These are phyloP conservation scores for Coleophoma cylindrospora DNA, from an alignment of 2,329 filamentous ascomycete genomes.

Conservation along the genomic window DNA sequence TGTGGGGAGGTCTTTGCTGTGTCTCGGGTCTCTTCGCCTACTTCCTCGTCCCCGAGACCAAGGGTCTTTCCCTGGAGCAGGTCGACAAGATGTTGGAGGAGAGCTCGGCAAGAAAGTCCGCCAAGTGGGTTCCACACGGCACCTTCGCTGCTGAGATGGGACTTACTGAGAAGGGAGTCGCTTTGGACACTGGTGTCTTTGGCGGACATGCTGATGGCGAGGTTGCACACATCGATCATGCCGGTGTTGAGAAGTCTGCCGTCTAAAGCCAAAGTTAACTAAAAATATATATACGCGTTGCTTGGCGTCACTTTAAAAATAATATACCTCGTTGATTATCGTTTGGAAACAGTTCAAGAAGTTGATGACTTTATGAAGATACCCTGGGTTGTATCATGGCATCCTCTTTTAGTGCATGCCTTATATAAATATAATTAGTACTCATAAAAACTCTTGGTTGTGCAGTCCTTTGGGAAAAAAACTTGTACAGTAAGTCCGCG, in stretches of 20 bases:
- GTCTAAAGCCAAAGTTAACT: not conserved
- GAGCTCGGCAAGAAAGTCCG: slow-evolving; percentile 28
- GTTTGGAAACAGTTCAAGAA: not conserved
- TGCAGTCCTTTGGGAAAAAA: too few species aligned
- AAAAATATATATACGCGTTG: not conserved
- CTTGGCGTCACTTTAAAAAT: not conserved
- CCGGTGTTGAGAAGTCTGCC: not conserved
- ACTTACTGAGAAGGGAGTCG: slow-evolving; percentile 3
- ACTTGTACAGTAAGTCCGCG: too few species aligned
- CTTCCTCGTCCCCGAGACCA: slow-evolving; percentile 63
- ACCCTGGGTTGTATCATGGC: not conserved
- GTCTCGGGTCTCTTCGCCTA: slow-evolving; percentile 47
- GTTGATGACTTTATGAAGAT: not conserved
- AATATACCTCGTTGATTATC: too few species aligned
- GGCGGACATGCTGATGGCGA: not conserved
- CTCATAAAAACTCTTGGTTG: too few species aligned
- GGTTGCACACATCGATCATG: not conserved
- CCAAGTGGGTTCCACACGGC: slow-evolving; percentile 5
- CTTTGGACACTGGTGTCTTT: not conserved
- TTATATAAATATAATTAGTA: too few species aligned
- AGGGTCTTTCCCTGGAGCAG: slow-evolving; percentile 66
- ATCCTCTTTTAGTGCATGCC: too few species aligned
- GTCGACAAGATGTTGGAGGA: slow-evolving; percentile 57
- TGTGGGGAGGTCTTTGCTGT: slow-evolving; percentile 54
- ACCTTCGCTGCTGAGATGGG: slow-evolving; percentile 7